Base-by-base conservation (phyloP, 768 basidiomycete genomes). In the Phanerochaete sordida region DNA sequence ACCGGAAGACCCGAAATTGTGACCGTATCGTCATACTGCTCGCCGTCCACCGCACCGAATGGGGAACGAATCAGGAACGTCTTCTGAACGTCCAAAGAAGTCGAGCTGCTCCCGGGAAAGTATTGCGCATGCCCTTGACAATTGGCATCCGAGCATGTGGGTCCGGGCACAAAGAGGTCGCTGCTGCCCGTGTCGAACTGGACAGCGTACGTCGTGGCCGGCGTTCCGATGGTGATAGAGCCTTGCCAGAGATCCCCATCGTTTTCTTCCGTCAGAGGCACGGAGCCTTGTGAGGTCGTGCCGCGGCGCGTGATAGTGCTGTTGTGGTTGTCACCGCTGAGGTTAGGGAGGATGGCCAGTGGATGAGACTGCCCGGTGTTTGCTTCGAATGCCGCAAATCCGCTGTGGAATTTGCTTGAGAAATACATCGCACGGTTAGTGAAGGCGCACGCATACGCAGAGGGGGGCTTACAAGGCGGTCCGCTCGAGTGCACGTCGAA, bases 361-460 rank as follows among this genome's bases (percentile, higher is more conserved):
- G 53, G 79, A 75, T 81, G 81, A 0, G 64, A 62, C 16, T 62
- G 55, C 9, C 82, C 81, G 7, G 76, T 80, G 64, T 83, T 82
- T 16, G 56, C 69, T 62, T 78, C 66, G 57, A 73, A 83, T 4
- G 80, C 76, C 37, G 65, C 68, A 57, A 82, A 76, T 12, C 78
- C 76, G n/a, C 65, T 67, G n/a, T 65, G 62, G 50, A 78, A 66
- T 74, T 83, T 83, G 47, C 82, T 82, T n/a, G n/a, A n/a, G n/a
- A n/a, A 62, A 15, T n/a, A 21, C 48, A 44, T 7, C 6, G 51
- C 21, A n/a, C 35, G 48, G 47, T 19, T 24, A 6, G 23, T 6
- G 16, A 24, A 27, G 21, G 48, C 23, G 7, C 24, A 9, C 30
- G 33, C 8, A n/a, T 23, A 46, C 9, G 8, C 3, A 45, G 28